These are phyloP conservation scores for Fusarium sp. DNA, from an alignment of 2,329 filamentous ascomycete genomes.

Conservation along the genomic window DNA sequence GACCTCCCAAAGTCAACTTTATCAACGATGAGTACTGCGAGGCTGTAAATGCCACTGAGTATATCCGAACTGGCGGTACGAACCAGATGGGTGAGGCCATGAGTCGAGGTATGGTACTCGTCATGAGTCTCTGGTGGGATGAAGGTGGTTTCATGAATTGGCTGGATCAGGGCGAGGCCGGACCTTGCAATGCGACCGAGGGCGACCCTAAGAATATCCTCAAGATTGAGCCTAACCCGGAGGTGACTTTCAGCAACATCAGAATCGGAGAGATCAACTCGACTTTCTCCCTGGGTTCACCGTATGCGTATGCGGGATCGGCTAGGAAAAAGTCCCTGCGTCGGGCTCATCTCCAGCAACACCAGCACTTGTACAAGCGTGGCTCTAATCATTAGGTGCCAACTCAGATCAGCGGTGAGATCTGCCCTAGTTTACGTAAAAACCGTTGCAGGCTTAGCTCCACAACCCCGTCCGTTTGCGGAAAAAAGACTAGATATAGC, in stretches of 20 bases:
- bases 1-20: constrained; percentile 54
- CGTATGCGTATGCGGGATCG: neutral
- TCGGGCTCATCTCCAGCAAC: constrained; percentile 19
- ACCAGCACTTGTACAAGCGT: constrained; percentile 11
- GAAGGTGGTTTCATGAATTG: constrained; percentile 66
- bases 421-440: neutral
- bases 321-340: constrained; percentile 8
- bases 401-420: constrained; percentile 2
- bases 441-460: no score
- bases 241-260: constrained; percentile 70
- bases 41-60: constrained; percentile 51
- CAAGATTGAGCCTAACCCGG: constrained; percentile 62
- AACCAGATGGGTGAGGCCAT: constrained; percentile 63
- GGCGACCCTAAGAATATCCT: constrained; percentile 66
- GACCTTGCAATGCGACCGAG: constrained; percentile 68
- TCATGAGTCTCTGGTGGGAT: constrained; percentile 70
- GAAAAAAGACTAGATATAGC: no score
- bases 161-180: constrained; percentile 64
- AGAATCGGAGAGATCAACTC: constrained; percentile 74
- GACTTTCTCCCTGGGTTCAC: constrained; percentile 47
- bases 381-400: constrained; percentile 8
- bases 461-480: no score
- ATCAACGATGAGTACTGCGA: constrained; percentile 57
- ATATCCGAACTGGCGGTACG: constrained; percentile 58
- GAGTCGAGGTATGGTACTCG: constrained; percentile 65